Percentiles rank a stretch among this genome's conserved stretches.
These are phyloP conservation scores for Dentiscutata heterogama DNA, from an alignment of 371 early-diverging fungal genomes.

Conservation along the genomic window DNA sequence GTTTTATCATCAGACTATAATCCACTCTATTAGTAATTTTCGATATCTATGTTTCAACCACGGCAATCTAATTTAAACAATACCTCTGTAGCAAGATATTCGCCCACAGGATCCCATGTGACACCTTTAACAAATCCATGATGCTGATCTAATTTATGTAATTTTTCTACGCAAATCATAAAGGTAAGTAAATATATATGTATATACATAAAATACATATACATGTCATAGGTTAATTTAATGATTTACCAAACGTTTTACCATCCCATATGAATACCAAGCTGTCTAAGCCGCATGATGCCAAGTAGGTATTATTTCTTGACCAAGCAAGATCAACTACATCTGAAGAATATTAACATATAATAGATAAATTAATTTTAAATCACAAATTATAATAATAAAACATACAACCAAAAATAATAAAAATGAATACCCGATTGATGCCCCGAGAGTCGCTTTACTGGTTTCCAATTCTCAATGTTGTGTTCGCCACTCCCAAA, in stretches of 20 bases:
- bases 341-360: conserved; percentile 59
- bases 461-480: conserved; percentile 82
- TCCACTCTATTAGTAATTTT: conserved; percentile 10
- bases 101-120: conserved; percentile 96
- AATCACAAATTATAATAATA: neutral
- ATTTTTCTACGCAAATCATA: conserved; percentile 58
- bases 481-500: conserved; percentile 70
- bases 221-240: too few relatives aligned
- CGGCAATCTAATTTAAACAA: neutral
- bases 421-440: conserved; percentile 77
- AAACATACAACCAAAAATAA: neutral
- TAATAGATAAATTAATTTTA: neutral
- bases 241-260: conserved; percentile 73
- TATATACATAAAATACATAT: neutral
- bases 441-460: conserved; percentile 88
- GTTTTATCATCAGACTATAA: conserved; percentile 91
- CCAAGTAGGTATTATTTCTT: conserved; percentile 84
- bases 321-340: conserved; percentile 97
- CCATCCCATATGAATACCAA: conserved; percentile 89
- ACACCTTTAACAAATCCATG: conserved; percentile 96
- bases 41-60: neutral
- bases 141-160: conserved; percentile 78
- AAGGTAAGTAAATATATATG: neutral
- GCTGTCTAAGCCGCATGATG: conserved; percentile 93
- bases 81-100: conserved; percentile 93